Evolutionary conservation across 257 asterid species (phyloP).

Genomic region (Linderniella brevidens): DNA sequence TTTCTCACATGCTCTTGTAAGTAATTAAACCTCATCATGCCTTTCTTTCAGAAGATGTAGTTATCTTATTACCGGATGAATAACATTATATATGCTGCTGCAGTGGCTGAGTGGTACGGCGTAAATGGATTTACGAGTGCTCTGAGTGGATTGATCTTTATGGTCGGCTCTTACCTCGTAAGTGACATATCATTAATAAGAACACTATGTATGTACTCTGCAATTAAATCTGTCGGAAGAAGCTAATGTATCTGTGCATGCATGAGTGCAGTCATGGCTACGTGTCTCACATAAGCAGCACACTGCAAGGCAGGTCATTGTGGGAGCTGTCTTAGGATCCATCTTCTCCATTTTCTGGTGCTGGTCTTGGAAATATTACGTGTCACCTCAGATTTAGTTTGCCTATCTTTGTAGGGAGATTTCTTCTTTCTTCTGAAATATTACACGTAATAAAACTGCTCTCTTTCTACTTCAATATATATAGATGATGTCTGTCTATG

Average conservation of each 20-base stretch:
- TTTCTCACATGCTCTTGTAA: constrained; percentile 40
- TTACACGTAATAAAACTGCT: constrained; percentile 20
- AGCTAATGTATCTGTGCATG: too few relatives aligned
- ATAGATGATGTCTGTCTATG: too few relatives aligned
- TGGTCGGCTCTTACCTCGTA: constrained; percentile 53
- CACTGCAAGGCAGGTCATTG: constrained; percentile 49
- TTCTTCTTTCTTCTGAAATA: too few relatives aligned
- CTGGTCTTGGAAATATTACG: constrained; percentile 39
- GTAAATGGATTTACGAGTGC: constrained; percentile 29
- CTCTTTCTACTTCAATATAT: constrained; percentile 1
- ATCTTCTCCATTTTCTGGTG: constrained; percentile 38
- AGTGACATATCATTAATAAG: constrained; percentile 10
- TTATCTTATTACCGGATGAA: constrained; percentile 2
- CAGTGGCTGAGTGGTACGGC: constrained; percentile 46
- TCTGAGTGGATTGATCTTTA: constrained; percentile 20
- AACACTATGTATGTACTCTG: too few relatives aligned
- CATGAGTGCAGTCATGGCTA: constrained; percentile 55
- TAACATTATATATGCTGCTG: constrained; percentile 10
- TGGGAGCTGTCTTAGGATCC: constrained; percentile 47
- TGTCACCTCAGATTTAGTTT: constrained; percentile 23
- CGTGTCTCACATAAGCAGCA: constrained; percentile 57
- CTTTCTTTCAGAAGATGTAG: constrained; percentile 2
- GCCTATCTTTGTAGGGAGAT: constrained; percentile 29
- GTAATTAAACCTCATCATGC: neutral
- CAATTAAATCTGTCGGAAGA: too few relatives aligned